Evolutionary conservation across 768 basidiomycete genomes (phyloP).

Genomic region (Mycena indigotica): DNA sequence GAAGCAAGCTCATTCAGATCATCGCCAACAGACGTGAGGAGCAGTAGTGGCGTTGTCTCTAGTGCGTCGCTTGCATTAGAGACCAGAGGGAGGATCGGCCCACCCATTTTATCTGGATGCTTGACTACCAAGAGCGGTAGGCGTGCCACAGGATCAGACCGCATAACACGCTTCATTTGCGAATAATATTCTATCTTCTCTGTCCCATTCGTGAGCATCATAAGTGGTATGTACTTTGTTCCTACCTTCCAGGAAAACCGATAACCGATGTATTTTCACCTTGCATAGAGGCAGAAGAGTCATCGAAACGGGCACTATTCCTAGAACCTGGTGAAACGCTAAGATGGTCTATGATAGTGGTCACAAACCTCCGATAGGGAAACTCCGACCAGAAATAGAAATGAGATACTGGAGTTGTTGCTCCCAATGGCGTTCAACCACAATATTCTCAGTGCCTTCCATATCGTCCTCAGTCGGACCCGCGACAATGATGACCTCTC

Average conservation of each 20-base stretch:
- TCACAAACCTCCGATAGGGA: constrained; percentile 62
- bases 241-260: constrained; percentile 80
- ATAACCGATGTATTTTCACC: constrained; percentile 75
- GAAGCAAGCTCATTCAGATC: constrained; percentile 61
- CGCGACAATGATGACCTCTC: constrained; percentile 76
- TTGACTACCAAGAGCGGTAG: constrained; percentile 66
- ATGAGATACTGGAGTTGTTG: constrained; percentile 82
- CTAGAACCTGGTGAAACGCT: constrained; percentile 24
- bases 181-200: constrained; percentile 85
- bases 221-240: constrained; percentile 1
- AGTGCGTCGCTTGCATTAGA: constrained; percentile 68
- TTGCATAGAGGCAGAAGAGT: constrained; percentile 84
- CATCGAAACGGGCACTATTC: constrained; percentile 75
- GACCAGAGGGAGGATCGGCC: constrained; percentile 76
- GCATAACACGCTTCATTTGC: constrained; percentile 63
- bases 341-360: neutral
- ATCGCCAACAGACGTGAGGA: constrained; percentile 48
- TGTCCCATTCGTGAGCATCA: constrained; percentile 29
- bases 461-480: constrained; percentile 80
- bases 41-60: constrained; percentile 65
- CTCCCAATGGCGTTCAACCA: constrained; percentile 91
- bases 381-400: constrained; percentile 69
- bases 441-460: constrained; percentile 80
- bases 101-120: constrained; percentile 51
- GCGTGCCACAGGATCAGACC: constrained; percentile 65